These are phyloP conservation scores for Hyaloperonospora brassicae DNA, from an alignment of 352 stramenopile genomes.

Conservation along the genomic window DNA sequence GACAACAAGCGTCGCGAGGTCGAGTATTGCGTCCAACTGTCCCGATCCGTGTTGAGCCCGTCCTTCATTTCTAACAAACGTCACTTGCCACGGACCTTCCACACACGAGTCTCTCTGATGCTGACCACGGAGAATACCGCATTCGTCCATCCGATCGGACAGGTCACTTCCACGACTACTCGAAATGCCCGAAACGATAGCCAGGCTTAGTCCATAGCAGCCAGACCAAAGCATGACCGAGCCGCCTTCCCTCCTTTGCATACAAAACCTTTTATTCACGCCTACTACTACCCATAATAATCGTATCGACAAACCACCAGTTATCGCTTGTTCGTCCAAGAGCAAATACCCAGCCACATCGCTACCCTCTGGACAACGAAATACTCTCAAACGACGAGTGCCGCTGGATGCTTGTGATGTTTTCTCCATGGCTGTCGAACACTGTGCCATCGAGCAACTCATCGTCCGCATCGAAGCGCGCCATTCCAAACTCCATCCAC, in stretches of 20 bases:
- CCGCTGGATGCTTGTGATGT: constrained; percentile 60
- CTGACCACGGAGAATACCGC: too few relatives aligned
- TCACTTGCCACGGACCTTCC: too few relatives aligned
- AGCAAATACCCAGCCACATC: constrained; percentile 4
- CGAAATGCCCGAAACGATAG: neutral
- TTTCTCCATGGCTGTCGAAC: constrained; percentile 48
- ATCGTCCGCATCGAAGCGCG: constrained; percentile 58
- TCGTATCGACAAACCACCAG: constrained; percentile 27
- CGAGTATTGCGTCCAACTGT: too few relatives aligned
- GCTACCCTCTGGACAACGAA: constrained; percentile 38
- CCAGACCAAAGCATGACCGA: neutral
- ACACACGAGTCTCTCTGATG: too few relatives aligned
- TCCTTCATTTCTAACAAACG: too few relatives aligned
- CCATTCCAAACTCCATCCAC: constrained; percentile 85
- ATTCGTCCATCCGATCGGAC: too few relatives aligned
- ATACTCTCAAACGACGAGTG: constrained; percentile 80
- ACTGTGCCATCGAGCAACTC: constrained; percentile 55
- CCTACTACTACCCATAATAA: constrained; percentile 27
- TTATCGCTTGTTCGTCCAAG: constrained; percentile 5
- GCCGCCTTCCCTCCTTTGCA: neutral
- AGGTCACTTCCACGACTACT: neutral
- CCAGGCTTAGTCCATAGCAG: neutral
- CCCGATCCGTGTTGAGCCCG: too few relatives aligned
- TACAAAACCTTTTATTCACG: constrained; percentile 24
- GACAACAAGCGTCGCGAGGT: too few relatives aligned